These are phyloP conservation scores for Penicillium sp. DNA, from an alignment of 2,329 filamentous ascomycete species.

Conservation along the genomic window DNA sequence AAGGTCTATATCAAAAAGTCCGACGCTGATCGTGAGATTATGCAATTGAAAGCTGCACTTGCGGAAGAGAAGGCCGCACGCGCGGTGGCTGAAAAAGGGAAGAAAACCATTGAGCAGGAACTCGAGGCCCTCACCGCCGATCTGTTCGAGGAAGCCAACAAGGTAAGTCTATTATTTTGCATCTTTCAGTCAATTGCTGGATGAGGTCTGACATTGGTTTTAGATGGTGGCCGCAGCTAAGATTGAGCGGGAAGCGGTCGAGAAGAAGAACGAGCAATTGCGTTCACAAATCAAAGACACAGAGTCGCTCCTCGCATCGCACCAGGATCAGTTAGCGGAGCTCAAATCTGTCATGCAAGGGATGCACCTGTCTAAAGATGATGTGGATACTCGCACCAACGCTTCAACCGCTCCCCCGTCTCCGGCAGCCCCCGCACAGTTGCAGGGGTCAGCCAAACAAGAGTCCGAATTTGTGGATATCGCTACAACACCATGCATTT, in stretches of 20 bases:
- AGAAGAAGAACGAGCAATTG: constrained; percentile 82
- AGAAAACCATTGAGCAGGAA: constrained; percentile 86
- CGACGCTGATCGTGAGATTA: constrained; percentile 68
- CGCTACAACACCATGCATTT: constrained; percentile 46
- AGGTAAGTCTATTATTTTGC: constrained; percentile 43
- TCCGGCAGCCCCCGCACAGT: constrained; percentile 58
- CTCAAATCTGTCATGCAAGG: constrained; percentile 90
- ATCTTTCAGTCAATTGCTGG: neutral
- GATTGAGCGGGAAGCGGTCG: constrained; percentile 71
- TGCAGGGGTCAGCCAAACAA: constrained; percentile 50
- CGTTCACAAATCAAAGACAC: constrained; percentile 80
- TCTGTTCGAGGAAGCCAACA: constrained; percentile 97
- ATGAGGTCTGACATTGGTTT: constrained; percentile 12
- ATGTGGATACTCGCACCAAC: constrained; percentile 64
- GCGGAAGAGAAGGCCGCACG: constrained; percentile 62
- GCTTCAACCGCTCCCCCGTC: constrained; percentile 69
- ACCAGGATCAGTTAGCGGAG: constrained; percentile 88
- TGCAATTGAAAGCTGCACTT: constrained; percentile 53
- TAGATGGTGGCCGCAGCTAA: constrained; percentile 89
- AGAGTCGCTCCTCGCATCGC: constrained; percentile 75
- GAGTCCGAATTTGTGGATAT: constrained; percentile 58
- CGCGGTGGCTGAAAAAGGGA: constrained; percentile 66
- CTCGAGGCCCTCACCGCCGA: constrained; percentile 84
- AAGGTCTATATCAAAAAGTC: constrained; percentile 72
- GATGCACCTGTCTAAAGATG: constrained; percentile 66